Evolutionary conservation across 345 rosid species (phyloP).

Genomic region (Viola odorata): DNA sequence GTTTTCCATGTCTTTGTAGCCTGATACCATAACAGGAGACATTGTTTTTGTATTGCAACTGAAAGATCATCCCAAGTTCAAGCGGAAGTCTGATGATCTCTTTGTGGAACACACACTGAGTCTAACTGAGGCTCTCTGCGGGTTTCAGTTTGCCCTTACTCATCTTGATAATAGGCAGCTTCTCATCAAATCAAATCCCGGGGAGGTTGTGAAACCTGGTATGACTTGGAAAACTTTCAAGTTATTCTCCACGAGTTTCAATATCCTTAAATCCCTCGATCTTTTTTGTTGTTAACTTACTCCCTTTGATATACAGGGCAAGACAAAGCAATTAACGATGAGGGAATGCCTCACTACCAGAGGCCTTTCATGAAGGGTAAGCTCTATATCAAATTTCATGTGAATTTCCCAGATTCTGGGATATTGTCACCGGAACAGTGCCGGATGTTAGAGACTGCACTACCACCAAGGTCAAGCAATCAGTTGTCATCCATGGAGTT

Average conservation of each 20-base stretch:
- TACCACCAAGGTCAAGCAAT: slow-evolving; percentile 39
- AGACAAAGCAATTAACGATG: slow-evolving; percentile 61
- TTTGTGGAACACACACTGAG: slow-evolving; percentile 32
- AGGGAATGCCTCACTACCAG: slow-evolving; percentile 69
- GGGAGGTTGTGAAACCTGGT: slow-evolving; percentile 66
- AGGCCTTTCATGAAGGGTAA: slow-evolving; percentile 80
- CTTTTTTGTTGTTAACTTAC: neutral
- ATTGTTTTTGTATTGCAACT: slow-evolving; percentile 43
- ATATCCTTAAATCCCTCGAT: no score
- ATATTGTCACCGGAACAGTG: slow-evolving; percentile 44
- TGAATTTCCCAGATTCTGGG: slow-evolving; percentile 51
- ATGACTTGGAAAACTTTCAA: neutral
- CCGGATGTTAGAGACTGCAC: slow-evolving; percentile 41
- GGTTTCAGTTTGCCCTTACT: slow-evolving; percentile 53
- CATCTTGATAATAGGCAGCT: slow-evolving; percentile 68
- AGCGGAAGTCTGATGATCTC: slow-evolving; percentile 26
- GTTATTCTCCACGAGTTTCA: neutral
- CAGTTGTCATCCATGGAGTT: slow-evolving; percentile 62
- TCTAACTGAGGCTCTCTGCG: slow-evolving; percentile 63
- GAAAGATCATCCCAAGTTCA: slow-evolving; percentile 51
- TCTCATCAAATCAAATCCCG: slow-evolving; percentile 52
- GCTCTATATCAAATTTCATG: slow-evolving; percentile 57
- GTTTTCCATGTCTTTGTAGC: slow-evolving; percentile 25
- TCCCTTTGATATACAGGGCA: slow-evolving; percentile 33
- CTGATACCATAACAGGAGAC: slow-evolving; percentile 43